A percentile compares a stretch with the other conserved stretches of the same genome.
These are phyloP conservation scores for Pestalotiopsis sp. DNA, from an alignment of 2,329 filamentous ascomycete genomes.

Conservation along the genomic window DNA sequence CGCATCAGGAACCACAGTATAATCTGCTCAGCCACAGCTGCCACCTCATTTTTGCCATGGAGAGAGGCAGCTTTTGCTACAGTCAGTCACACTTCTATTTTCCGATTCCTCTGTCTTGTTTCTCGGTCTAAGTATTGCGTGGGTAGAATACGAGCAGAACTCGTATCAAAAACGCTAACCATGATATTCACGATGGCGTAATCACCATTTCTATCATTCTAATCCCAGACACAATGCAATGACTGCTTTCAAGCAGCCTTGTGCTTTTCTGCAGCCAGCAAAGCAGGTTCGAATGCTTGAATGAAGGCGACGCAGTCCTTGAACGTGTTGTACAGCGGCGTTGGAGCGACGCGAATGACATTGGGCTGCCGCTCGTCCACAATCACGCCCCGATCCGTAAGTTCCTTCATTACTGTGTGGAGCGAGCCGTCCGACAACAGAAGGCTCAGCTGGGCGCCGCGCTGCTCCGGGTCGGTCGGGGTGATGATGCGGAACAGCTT, in stretches of 20 bases:
- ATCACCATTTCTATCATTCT: no score
- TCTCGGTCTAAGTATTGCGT: no score
- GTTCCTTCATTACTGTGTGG: slow-evolving; percentile 59
- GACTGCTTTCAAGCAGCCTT: background rate
- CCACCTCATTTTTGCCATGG: background rate
- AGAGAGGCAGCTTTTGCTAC: no score
- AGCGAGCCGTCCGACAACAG: slow-evolving; percentile 62
- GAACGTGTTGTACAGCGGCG: slow-evolving; percentile 75
- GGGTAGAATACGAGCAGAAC: no score
- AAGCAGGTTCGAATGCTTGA: slow-evolving; percentile 35
- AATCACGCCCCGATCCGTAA: slow-evolving; percentile 66
- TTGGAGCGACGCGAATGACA: slow-evolving; percentile 74
- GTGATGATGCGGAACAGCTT: slow-evolving; percentile 63
- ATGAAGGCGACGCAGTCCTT: slow-evolving; percentile 64
- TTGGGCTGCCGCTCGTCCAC: slow-evolving; percentile 76
- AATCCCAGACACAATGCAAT: background rate
- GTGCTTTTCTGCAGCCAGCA: slow-evolving; percentile 23
- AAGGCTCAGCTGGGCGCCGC: slow-evolving; percentile 75
- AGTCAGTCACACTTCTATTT: no score
- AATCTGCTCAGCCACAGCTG: background rate
- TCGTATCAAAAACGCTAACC: no score
- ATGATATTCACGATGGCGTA: no score
- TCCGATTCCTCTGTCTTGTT: background rate
- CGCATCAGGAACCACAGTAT: background rate
- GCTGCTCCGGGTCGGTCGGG: slow-evolving; percentile 60